Base-by-base conservation (phyloP, 805 yeast genomes). In the Candida incommunis region DNA sequence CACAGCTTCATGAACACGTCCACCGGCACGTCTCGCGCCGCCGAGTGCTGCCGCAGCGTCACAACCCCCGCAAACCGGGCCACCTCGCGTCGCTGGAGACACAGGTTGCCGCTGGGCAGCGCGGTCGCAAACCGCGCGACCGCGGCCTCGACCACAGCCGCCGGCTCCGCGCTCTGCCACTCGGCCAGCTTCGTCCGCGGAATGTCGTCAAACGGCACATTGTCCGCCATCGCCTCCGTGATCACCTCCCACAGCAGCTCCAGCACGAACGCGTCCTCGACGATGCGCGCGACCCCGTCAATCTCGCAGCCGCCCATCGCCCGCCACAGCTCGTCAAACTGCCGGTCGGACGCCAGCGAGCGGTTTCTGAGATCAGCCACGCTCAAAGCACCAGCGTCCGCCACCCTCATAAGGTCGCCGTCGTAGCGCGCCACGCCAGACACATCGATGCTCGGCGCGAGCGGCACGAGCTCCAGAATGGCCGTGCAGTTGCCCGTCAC, bases 251-350 rank as follows among this genome's bases (percentile, higher is more conserved):
- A 18, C 46, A 54, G 3, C 67, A 65, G 45, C 55, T 69, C 41
- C 50, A 54, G 22, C n/a, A 27, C 23, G 40, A 34, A 18, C 47
- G 47, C 7, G 22, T 51, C 16, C 41, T 41, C 4, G 9, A 40
- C 44, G 2, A 67, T 46, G 43, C 68, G 61, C 0, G 73, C 67
- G 13, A 46, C 50, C 1, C 72, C 79, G 41, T 71, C 66, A 2
- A 78, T 51, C 25, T 69, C 72, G 24, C 78, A 69, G 0, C 92
- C 92, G 16, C 76, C 72, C 2, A 67, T 43, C 2, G 58, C 58
- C 46, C 66, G 59, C 85, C 88, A 82, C 27, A 61, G 60, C 2
- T 46, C 40, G 9, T 60, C 61, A 53, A 82, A 80, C 58, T 81
- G 82, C 1, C 35, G 50, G 2, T 55, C 60, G 0, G 88, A 82